Conservation (phyloP, 2,329 filamentous ascomycete genomes). For the Bisporella sp. region DNA sequence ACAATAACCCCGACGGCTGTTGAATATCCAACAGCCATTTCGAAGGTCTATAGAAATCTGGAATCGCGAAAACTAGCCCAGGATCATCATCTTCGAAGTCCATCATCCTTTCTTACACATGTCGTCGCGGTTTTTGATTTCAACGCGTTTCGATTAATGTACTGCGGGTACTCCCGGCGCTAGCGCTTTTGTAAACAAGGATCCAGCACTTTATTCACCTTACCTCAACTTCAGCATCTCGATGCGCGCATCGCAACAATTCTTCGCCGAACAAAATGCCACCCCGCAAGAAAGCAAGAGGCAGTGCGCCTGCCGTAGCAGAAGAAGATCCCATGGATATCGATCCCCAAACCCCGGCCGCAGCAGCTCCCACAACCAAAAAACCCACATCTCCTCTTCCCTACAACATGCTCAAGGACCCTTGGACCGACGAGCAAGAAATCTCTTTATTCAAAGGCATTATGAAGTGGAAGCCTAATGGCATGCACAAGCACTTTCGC, state of each 20-base stretch:
- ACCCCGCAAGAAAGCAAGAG: constrained; percentile 61
- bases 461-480: constrained; percentile 93
- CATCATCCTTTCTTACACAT: constrained; percentile 18
- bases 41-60: constrained; percentile 52
- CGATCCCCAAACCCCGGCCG: constrained; percentile 37
- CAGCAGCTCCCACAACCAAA: constrained; percentile 2
- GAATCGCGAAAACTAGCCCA: constrained; percentile 55
- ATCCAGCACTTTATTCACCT: neutral
- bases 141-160: neutral
- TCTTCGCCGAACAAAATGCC: constrained; percentile 43
- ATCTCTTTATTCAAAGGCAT: constrained; percentile 88
- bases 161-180: neutral
- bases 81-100: constrained; percentile 28
- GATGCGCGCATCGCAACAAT: too few species aligned
- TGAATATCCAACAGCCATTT: constrained; percentile 32
- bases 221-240: neutral
- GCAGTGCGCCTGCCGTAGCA: constrained; percentile 44
- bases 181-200: neutral
- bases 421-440: constrained; percentile 95
- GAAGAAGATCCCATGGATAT: constrained; percentile 57
- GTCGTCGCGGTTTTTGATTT: neutral
- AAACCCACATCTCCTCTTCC: constrained; percentile 30
- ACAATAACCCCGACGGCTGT: constrained; percentile 25
- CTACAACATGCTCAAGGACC: constrained; percentile 52
- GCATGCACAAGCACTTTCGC: constrained; percentile 90